Conservation (phyloP, 306 rosid species). For the Abrus pulchellus region DNA sequence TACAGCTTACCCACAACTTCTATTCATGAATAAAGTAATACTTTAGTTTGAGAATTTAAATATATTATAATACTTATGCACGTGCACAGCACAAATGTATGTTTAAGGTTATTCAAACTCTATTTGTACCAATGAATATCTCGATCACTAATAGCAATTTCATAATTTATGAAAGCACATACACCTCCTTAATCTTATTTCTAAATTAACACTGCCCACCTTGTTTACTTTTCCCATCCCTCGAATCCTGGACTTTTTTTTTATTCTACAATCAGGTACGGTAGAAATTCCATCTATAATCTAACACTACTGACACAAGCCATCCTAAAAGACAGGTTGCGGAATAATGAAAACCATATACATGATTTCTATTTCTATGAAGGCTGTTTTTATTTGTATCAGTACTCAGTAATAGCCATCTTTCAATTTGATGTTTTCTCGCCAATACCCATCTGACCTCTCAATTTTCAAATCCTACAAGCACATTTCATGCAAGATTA, state of each 20-base stretch:
- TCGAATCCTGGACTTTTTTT: background rate
- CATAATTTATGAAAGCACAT: background rate
- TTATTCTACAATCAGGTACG: background rate
- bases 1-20: background rate
- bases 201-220: background rate
- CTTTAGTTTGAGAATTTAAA: conserved; percentile 1
- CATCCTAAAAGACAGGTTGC: conserved; percentile 14
- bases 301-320: conserved; percentile 6
- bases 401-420: background rate
- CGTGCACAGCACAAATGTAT: background rate
- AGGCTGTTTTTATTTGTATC: background rate
- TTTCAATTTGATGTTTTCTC: conserved; percentile 10
- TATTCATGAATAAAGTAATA: background rate
- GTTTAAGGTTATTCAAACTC: background rate
- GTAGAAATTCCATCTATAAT: conserved; percentile 19
- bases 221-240: conserved; percentile 29
- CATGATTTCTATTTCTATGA: background rate
- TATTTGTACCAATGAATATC: background rate
- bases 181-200: background rate
- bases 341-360: conserved; percentile 29
- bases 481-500: conserved; percentile 19
- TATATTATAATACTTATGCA: background rate
- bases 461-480: conserved; percentile 21
- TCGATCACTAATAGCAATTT: conserved; percentile 4
- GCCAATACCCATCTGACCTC: background rate